Conservation (phyloP, 805 yeast genomes). For the Kluyveromyces lactis region DNA sequence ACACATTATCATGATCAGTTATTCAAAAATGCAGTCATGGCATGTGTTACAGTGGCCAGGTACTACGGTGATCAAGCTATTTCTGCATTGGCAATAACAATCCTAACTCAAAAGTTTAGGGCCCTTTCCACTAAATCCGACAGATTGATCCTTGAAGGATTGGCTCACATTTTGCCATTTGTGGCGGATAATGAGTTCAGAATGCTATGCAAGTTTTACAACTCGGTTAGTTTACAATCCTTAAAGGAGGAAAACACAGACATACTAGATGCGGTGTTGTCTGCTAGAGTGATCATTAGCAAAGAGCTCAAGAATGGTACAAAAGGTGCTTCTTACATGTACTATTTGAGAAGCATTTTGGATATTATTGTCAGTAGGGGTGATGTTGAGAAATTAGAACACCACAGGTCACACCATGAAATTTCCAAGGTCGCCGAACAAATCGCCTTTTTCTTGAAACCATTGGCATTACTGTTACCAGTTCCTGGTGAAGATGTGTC, state of each 20-base stretch:
- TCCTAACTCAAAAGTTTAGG: conserved; percentile 67
- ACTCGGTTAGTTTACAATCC: conserved; percentile 40
- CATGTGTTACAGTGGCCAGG: conserved; percentile 58
- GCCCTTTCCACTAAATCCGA: conserved; percentile 45
- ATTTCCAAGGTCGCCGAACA: conserved; percentile 63
- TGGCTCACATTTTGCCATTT: conserved; percentile 52
- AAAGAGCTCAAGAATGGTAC: conserved; percentile 22
- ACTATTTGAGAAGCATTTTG: conserved; percentile 60
- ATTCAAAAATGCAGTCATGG: conserved; percentile 59
- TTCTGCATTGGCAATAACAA: conserved; percentile 68
- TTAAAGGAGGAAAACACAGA: conserved; percentile 32
- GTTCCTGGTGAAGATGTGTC: conserved; percentile 38
- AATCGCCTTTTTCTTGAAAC: conserved; percentile 55
- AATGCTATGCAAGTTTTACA: conserved; percentile 50
- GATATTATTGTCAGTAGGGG: conserved; percentile 66
- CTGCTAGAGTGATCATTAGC: conserved; percentile 43
- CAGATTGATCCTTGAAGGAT: conserved; percentile 47
- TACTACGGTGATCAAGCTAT: conserved; percentile 64
- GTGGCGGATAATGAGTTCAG: conserved; percentile 61
- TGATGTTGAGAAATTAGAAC: conserved; percentile 65
- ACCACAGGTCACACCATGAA: conserved; percentile 70
- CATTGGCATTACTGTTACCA: conserved; percentile 72
- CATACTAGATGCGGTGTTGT: conserved; percentile 34
- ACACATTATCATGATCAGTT: conserved; percentile 23
- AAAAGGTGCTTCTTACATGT: conserved; percentile 37